Evolutionary conservation across 2,329 filamentous ascomycete species (phyloP).

Genomic region (Setomelanomma holmii): DNA sequence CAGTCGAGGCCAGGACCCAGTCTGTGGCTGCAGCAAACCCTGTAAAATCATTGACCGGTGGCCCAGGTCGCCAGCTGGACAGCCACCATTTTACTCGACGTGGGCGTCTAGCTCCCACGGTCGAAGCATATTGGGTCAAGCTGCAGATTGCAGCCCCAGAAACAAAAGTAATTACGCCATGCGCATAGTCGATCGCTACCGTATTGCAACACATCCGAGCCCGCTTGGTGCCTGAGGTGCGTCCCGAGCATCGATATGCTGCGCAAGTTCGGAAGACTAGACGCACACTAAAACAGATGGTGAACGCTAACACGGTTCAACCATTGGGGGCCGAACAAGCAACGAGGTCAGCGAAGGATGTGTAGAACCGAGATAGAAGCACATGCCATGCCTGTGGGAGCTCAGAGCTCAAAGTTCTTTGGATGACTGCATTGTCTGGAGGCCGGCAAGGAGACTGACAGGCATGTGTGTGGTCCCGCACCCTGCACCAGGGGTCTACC

Average conservation of each 20-base stretch:
- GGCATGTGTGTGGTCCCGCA: conserved; percentile 31
- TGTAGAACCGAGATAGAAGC: background rate
- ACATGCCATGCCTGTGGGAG: background rate
- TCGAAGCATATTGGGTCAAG: conserved; percentile 30
- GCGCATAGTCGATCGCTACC: conserved; percentile 32
- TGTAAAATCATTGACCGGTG: conserved; percentile 41
- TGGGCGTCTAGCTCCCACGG: conserved; percentile 34
- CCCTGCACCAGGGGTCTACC: conserved; percentile 29
- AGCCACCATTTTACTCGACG: conserved; percentile 36
- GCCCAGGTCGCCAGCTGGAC: conserved; percentile 24
- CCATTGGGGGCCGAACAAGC: conserved; percentile 30
- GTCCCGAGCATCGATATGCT: conserved; percentile 20
- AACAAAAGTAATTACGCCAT: conserved; percentile 33
- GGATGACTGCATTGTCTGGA: conserved; percentile 11
- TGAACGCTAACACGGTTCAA: conserved; percentile 24
- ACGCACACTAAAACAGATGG: conserved; percentile 15
- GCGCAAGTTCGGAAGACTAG: conserved; percentile 15
- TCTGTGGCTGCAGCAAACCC: conserved; percentile 12
- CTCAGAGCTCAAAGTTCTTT: background rate
- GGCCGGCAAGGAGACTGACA: conserved; percentile 14
- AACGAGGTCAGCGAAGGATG: conserved; percentile 9
- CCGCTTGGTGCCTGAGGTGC: conserved; percentile 19
- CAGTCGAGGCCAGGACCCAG: conserved; percentile 11
- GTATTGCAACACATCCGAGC: conserved; percentile 21
- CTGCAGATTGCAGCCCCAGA: conserved; percentile 29